phyloP scores from a whole-genome alignment of 306 rosid genomes.

The Myrica gale region DNA sequence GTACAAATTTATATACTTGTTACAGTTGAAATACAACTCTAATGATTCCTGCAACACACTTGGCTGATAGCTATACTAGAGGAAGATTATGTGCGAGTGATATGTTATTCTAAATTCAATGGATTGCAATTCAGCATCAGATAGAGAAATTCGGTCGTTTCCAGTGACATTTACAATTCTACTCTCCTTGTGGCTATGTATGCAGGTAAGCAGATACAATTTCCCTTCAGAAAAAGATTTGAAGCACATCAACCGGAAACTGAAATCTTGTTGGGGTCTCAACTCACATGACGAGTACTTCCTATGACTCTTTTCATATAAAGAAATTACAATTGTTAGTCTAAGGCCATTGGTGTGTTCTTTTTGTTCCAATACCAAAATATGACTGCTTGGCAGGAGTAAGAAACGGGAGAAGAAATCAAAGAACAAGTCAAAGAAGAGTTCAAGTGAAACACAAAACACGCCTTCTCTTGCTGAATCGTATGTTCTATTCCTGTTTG shows the following conservation, averaged over 20 bases:
- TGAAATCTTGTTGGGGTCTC: slow-evolving; percentile 90
- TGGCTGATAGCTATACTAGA: background rate
- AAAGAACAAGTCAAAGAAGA: slow-evolving; percentile 82
- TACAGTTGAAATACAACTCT: background rate
- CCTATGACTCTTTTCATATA: slow-evolving; percentile 29
- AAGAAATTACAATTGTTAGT: slow-evolving; percentile 5
- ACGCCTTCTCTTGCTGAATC: slow-evolving; percentile 28
- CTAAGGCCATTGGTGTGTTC: background rate
- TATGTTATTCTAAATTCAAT: background rate
- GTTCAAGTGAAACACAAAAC: slow-evolving; percentile 49
- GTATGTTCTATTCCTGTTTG: slow-evolving; percentile 20
- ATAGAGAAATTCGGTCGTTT: slow-evolving; percentile 8
- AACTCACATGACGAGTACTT: slow-evolving; percentile 77
- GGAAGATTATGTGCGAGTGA: background rate
- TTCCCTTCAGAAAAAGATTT: slow-evolving; percentile 81
- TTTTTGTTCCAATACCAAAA: slow-evolving; percentile 5
- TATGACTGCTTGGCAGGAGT: slow-evolving; percentile 45
- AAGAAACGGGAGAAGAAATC: slow-evolving; percentile 95
- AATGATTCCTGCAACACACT: background rate
- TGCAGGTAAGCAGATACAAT: slow-evolving; percentile 59
- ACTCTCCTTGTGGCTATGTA: slow-evolving; percentile 21
- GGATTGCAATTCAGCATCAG: background rate
- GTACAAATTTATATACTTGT: slow-evolving; percentile 43
- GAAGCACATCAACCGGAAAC: slow-evolving; percentile 80
- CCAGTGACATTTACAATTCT: slow-evolving; percentile 34